phyloP scores from a whole-genome alignment of 2,329 filamentous ascomycete species.

The Fusarium liriodendri region DNA sequence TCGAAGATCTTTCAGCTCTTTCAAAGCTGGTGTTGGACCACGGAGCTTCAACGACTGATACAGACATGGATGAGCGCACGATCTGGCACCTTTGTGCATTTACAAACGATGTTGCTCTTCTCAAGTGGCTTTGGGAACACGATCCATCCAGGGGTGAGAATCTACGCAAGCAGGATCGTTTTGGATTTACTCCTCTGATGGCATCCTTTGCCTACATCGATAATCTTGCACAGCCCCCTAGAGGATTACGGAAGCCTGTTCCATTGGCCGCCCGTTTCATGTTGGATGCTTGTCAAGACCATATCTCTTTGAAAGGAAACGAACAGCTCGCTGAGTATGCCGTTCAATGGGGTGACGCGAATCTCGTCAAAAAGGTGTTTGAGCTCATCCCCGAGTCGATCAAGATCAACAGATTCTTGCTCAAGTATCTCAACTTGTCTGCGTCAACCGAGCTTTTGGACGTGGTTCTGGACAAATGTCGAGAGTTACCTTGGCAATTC shows the following conservation, averaged over 20 bases:
- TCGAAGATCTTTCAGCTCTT: conserved; percentile 43
- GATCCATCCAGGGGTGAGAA: conserved; percentile 46
- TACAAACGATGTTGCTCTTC: conserved; percentile 44
- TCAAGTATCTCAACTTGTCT: conserved; percentile 43
- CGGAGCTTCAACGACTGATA: conserved; percentile 43
- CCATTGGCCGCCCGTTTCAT: conserved; percentile 31
- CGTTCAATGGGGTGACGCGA: conserved; percentile 43
- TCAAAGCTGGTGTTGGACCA: conserved; percentile 41
- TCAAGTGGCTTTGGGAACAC: conserved; percentile 46
- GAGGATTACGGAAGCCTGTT: background rate
- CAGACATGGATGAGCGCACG: conserved; percentile 47
- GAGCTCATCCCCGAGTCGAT: conserved; percentile 23
- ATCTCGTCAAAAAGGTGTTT: conserved; percentile 35
- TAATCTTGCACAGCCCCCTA: background rate
- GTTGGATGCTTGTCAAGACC: conserved; percentile 19
- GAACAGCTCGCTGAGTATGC: conserved; percentile 31
- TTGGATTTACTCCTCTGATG: conserved; percentile 46
- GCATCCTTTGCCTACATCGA: conserved; percentile 44
- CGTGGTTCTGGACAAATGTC: conserved; percentile 38
- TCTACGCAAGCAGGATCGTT: conserved; percentile 31
- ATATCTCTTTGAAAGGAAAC: background rate
- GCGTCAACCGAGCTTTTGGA: conserved; percentile 37
- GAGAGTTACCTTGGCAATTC: conserved; percentile 23
- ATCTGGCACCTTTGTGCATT: conserved; percentile 54
- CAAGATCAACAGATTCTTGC: conserved; percentile 22